Base-by-base conservation (phyloP, 352 stramenopile species). In the Globisporangium paroecandrum region DNA sequence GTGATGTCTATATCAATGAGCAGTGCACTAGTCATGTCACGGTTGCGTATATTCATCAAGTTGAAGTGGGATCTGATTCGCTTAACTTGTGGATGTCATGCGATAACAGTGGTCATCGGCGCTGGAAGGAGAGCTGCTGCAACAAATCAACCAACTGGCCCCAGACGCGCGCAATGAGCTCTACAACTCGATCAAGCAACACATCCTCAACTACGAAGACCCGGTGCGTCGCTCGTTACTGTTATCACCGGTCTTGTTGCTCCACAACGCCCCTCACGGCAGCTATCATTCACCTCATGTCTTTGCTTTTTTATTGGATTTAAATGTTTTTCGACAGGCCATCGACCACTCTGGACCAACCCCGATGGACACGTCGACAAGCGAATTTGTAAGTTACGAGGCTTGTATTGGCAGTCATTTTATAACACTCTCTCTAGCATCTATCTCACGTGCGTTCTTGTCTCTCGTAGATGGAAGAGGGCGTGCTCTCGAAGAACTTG, bases 181-280 rank as follows among this genome's bases (percentile, higher is more conserved):
- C 29, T 92, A 93, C 65, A 69, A 65, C 9, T 59, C 71, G 6
- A 77, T 89, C 51, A 92, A 92, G 64, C 82, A 93, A 65, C 75
- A 94, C 55, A 89, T 92, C 68, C 66, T 94, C 32, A 43, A 61
- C 22, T 95, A 95, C 66, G 82, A 90, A 73, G 87, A 95, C 54
- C 87, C 85, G 66, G 87, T 95, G 74, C 32, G 77, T 66, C 12
- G 6, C 41, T 36, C 27, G 3, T 6, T 25, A 20, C 4, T 46
- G 38, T 46, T 46, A 20, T 46, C 2, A 6, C 13, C 10, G 36
- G 36, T 43, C 29, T 32, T 7, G 12, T 46, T 46, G 38, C 38
- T 18, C 38, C 18, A 20, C 38, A 46, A 46, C 18, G 18, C 13
- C 13, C 38, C 4, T 46, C 12, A 46, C 12, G 5, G 32, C 7